Evolutionary conservation across 169 alveolate species (phyloP), one percentile per base, ranked within the genome.

Genomic region (Cryptosporidium sp.): DNA sequence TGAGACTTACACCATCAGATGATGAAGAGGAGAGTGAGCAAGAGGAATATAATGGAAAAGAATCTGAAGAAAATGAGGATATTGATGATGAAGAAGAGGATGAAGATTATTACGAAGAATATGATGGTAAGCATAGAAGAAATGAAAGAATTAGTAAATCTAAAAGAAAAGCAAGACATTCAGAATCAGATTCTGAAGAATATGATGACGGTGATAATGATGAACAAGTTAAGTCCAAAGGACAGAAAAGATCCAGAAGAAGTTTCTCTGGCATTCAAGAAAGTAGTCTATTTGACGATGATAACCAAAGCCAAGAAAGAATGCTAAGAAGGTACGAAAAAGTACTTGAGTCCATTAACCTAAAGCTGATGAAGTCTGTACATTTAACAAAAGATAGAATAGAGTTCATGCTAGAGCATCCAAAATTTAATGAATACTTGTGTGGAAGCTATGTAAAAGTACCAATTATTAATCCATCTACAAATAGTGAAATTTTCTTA

Each of bases 371-470:
- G 89, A 65, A 62, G 21, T 59, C 89, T 12, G 89, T 80, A 21
- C 75, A 80, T 48, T 48, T 80, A 43, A 80, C 73, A 21, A 80
- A 41, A 43, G 89, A 80, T 39, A 37, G 89, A 26, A 80, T 80
- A 43, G 68, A 61, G 9, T 80, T 80, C 29, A 80, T 80, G 89
- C 45, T 80, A 48, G 89, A 80, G 18, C 89, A 80, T 62, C 89
- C 89, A 61, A 80, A 21, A 23, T 80, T 80, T 62, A 26, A 48
- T 8, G 89, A 80, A 26, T 80, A 62, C 23, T 39, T 80, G 8
- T 43, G 80, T 62, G 89, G 89, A 3, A 80, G 89, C 43, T 80
- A 80, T 43, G 89, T 80, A 4, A 80, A 80, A 39, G 89, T 80
- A 26, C 89, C 89, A 21, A 80, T 80, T 14, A 80, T 35, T 21